Percentiles rank a stretch among this genome's conserved stretches.
These are phyloP conservation scores for Plasmopara muralis DNA, from an alignment of 352 stramenopile genomes.

Conservation along the genomic window DNA sequence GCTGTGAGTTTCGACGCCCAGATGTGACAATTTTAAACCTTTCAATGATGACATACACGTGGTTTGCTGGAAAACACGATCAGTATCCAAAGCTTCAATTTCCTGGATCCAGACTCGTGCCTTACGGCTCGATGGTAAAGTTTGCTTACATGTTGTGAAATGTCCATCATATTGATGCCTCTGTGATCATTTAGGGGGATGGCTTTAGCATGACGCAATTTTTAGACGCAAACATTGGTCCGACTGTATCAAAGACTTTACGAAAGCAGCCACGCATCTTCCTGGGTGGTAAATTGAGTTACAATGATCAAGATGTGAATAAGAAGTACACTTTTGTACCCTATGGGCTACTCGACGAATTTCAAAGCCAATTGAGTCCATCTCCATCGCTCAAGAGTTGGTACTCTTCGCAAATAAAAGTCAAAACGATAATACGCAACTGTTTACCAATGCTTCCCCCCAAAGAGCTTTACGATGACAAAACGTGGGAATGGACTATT, in stretches of 20 bases:
- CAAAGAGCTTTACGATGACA: conserved; percentile 71
- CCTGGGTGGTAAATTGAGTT: conserved; percentile 77
- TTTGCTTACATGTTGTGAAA: not conserved
- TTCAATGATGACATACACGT: conserved; percentile 87
- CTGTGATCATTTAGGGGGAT: conserved; percentile 21
- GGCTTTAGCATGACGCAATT: conserved; percentile 43
- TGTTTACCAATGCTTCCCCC: conserved; percentile 39
- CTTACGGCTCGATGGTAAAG: conserved; percentile 29
- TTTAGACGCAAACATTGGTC: conserved; percentile 35
- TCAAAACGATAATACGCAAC: conserved; percentile 32
- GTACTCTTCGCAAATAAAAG: conserved; percentile 36
- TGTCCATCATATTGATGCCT: not conserved
- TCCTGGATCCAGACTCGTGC: conserved; percentile 41
- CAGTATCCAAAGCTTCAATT: conserved; percentile 68
- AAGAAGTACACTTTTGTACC: conserved; percentile 42
- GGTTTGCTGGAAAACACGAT: conserved; percentile 64
- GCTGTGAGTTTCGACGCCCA: conserved; percentile 61
- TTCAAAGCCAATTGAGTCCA: conserved; percentile 20
- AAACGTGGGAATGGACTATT: conserved; percentile 93
- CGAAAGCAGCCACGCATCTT: conserved; percentile 46
- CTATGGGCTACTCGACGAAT: conserved; percentile 52
- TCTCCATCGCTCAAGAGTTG: conserved; percentile 30
- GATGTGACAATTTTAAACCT: conserved; percentile 87
- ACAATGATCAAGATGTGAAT: conserved; percentile 48
- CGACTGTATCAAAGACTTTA: not conserved